Base-by-base conservation (phyloP, 768 basidiomycete species). In the Termitomyces sp. region DNA sequence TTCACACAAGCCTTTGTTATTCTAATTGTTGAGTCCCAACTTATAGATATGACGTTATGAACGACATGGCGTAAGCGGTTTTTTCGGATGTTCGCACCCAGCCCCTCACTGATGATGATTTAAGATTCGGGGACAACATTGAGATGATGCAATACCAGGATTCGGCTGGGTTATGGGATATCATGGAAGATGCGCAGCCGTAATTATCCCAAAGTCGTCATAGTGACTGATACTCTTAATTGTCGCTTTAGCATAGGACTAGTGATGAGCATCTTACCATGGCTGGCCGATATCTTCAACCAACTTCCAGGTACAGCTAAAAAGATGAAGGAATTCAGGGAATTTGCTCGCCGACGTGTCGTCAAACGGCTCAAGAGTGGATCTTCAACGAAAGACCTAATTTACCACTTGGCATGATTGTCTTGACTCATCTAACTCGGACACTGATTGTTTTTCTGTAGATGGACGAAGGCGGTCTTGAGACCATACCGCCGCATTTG, bases 401-500 rank as follows among this genome's bases (percentile, higher is more conserved):
- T 37, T n/a, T 50, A 50, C 36, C 36, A 50, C 24, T 37, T 49
- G 48, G 48, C 34, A 34, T 22, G 34, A 24, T 34, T 16, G 24
- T 14, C 3, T 3, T 7, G 22, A 7, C 13, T 34, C 0, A 34
- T 33, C 16, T 5, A 22, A 16, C 7, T 16, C 24, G 13, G 13
- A 20, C 32, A 22, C 22, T 33, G 1, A 34, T 6, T 6, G 14
- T 14, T 37, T 22, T 34, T 49, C 18, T 22, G 6, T 34, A 49
- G 48, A 22, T 8, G 22, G 33, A 49, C 33, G 33, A 34, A 20
- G 32, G 48, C 20, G 32, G 32, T 49, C 13, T 49, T 33, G 46
- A 47, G 26, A 13, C 47, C 9, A 55, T 37, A 40, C 51, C 58
- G 0, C 61, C 64, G 18, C 40, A 55, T 13, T 53, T 63, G 18